Conservation (phyloP, 148 eudicot species). For the Vaccinium myrtillus region DNA sequence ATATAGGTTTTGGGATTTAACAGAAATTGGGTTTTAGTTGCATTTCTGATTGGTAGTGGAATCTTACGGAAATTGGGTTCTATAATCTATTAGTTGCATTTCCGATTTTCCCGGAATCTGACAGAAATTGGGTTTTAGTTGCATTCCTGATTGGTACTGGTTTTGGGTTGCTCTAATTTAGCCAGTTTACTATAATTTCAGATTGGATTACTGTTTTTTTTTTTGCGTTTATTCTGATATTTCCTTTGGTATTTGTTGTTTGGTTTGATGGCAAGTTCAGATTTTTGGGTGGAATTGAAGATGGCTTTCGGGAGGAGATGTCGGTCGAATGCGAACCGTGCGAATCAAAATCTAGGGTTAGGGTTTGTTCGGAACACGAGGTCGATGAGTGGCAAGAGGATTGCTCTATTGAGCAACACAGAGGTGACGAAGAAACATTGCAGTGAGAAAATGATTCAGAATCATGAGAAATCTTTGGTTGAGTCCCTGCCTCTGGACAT, state of each 20-base stretch:
- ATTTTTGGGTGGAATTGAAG: conserved; percentile 10
- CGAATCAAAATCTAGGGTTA: conserved; percentile 23
- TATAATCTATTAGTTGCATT: not conserved
- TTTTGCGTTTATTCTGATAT: not conserved
- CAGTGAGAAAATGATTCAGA: conserved; percentile 13
- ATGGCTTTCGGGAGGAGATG: conserved; percentile 50
- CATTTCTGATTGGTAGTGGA: not conserved
- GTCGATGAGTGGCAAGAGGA: conserved; percentile 61
- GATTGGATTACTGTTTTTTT: not conserved
- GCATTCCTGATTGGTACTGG: not conserved
- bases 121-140: not conserved
- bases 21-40: not conserved
- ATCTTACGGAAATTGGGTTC: not conserved
- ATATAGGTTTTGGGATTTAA: not conserved
- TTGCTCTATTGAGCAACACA: conserved; percentile 32
- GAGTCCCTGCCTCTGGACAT: conserved; percentile 74
- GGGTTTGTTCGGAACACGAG: conserved; percentile 25
- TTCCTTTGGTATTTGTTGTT: not conserved
- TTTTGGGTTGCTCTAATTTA: not conserved
- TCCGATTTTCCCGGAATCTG: not conserved
- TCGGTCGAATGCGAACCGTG: conserved; percentile 9
- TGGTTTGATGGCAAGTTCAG: conserved; percentile 15
- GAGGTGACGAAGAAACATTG: conserved; percentile 36
- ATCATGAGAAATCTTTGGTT: conserved; percentile 31
- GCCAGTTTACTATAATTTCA: not conserved